Conservation (phyloP, 2,329 filamentous ascomycete species). For the Chrysosporium queenslandicum region DNA sequence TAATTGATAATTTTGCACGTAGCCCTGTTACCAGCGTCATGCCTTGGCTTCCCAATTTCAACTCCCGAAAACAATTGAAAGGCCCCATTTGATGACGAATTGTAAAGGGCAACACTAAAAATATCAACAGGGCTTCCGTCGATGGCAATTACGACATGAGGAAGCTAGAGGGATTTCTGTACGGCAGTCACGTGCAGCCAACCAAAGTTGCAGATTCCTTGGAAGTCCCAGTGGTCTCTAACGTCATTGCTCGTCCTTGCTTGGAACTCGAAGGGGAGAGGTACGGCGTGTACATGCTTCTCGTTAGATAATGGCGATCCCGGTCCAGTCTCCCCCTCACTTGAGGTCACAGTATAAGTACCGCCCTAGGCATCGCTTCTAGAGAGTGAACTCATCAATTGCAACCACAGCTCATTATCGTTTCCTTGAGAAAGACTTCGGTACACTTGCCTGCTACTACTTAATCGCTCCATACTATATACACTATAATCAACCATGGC, state of each 20-base stretch:
- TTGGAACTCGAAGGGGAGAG: not conserved
- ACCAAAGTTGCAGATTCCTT: constrained; percentile 5
- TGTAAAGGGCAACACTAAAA: not conserved
- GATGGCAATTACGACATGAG: not conserved
- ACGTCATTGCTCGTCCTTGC: constrained; percentile 11
- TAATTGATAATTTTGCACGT: not conserved
- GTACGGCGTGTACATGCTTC: not conserved
- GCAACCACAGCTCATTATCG: too few relatives aligned
- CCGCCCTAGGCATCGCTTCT: not conserved
- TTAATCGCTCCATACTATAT: not conserved
- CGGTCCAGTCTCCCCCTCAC: constrained; percentile 7
- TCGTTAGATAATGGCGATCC: constrained; percentile 7
- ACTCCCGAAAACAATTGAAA: not conserved
- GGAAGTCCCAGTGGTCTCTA: constrained; percentile 10
- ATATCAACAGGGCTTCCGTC: not conserved
- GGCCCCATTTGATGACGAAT: not conserved
- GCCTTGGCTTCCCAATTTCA: not conserved
- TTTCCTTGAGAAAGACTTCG: not conserved
- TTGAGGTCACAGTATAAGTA: constrained; percentile 8
- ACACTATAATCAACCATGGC: constrained; percentile 23
- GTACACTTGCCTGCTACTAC: not conserved
- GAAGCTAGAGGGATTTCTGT: not conserved
- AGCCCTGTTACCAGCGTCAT: not conserved
- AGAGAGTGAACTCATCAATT: not conserved
- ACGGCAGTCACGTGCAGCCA: constrained; percentile 5